These are phyloP conservation scores for Penicillium cataractarum DNA, from an alignment of 495 filamentous ascomycete species.

Conservation along the genomic window DNA sequence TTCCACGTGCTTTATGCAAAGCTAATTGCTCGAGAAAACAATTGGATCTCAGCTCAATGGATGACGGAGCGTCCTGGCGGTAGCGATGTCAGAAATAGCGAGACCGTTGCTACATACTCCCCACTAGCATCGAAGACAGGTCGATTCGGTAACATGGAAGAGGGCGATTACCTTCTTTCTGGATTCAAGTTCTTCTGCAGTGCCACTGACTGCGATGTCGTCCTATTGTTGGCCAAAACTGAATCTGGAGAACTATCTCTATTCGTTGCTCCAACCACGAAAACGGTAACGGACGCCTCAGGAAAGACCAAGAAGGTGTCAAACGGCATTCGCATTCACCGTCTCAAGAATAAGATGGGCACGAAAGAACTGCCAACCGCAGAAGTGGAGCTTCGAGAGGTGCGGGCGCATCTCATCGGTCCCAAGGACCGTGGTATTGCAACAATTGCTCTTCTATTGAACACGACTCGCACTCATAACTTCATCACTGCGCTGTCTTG, in stretches of 20 bases:
- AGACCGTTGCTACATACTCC: conserved; percentile 58
- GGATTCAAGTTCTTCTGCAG: conserved; percentile 79
- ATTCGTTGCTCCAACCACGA: conserved; percentile 65
- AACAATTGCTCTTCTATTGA: conserved; percentile 65
- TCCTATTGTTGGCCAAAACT: conserved; percentile 66
- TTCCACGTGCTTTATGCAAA: conserved; percentile 53
- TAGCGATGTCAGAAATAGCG: conserved; percentile 68
- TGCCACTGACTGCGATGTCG: conserved; percentile 69
- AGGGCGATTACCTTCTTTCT: conserved; percentile 46
- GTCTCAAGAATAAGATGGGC: conserved; percentile 72
- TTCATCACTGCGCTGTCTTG: conserved; percentile 57
- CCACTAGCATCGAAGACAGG: conserved; percentile 20
- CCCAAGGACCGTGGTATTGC: conserved; percentile 60
- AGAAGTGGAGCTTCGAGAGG: conserved; percentile 64
- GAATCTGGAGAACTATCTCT: conserved; percentile 54
- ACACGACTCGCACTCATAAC: conserved; percentile 66
- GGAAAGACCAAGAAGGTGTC: conserved; percentile 32
- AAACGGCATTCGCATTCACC: conserved; percentile 69
- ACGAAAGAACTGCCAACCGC: conserved; percentile 71
- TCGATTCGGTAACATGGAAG: conserved; percentile 24
- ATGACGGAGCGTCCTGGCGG: conserved; percentile 78
- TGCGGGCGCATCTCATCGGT: conserved; percentile 66
- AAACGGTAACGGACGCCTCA: conserved; percentile 30
- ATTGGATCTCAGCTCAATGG: conserved; percentile 80
- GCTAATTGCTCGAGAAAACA: conserved; percentile 60